A percentile compares a stretch with the other conserved stretches of the same genome.
phyloP scores from a whole-genome alignment of 176 grass and related monocot species.

The Luzula sylvatica region DNA sequence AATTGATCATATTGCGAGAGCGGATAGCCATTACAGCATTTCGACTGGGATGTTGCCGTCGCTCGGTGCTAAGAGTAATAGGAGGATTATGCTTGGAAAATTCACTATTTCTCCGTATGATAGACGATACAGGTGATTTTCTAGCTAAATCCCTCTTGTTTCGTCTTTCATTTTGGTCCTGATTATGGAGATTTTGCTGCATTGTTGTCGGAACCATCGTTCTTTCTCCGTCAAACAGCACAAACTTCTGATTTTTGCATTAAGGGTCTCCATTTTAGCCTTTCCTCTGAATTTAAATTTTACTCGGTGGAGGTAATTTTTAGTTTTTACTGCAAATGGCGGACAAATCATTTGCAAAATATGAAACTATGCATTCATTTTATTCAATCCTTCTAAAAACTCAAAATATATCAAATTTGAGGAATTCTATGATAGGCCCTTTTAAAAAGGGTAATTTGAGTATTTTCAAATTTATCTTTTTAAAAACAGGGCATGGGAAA shows the following conservation, averaged over 20 bases:
- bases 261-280: too few species aligned
- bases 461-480: not conserved
- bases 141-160: not conserved
- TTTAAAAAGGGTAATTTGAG: too few species aligned
- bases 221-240: too few species aligned
- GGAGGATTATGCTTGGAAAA: constrained; percentile 40
- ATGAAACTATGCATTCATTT: too few species aligned
- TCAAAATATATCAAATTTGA: too few species aligned
- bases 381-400: too few species aligned
- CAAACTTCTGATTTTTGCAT: too few species aligned
- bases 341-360: too few species aligned
- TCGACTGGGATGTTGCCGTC: constrained; percentile 85
- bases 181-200: not conserved
- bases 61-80: constrained; percentile 73
- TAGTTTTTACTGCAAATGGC: too few species aligned
- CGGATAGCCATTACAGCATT: constrained; percentile 89
- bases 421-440: too few species aligned
- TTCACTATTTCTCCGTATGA: constrained; percentile 79
- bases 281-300: too few species aligned
- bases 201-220: not conserved
- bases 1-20: constrained; percentile 40
- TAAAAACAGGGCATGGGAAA: constrained; percentile 60
- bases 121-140: constrained; percentile 55
- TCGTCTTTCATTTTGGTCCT: not conserved
- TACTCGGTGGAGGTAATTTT: too few species aligned